Evolutionary conservation across 2,329 filamentous ascomycete genomes (phyloP), one percentile per base, ranked within the genome.

Genomic region (Cordyceps sp.): DNA sequence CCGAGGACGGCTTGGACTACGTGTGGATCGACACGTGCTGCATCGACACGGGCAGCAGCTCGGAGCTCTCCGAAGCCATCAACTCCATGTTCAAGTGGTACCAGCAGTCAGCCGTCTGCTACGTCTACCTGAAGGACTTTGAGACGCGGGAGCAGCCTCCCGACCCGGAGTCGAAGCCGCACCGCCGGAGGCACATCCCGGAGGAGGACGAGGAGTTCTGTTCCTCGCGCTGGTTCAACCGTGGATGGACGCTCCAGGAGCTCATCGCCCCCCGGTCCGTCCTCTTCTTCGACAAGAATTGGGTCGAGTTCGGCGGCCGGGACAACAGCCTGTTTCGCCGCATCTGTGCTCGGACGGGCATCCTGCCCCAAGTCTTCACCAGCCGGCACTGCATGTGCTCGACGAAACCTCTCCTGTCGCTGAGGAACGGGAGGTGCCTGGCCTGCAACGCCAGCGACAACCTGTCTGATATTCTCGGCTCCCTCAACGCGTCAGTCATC

Each of bases 11-110:
- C 0, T 21, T 48, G 4, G 21, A 33, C 8, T 44, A 46, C 22
- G 37, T 42, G 5, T 50, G 49, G 49, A 37, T 49, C 3, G 48
- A 50, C 19, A 49, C 48, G 1, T 50, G 46, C 39, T 50, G 48
- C 37, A 44, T 40, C 30, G 40, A 42, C 35, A 42, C 42, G 33
- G 31, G 30, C 10, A 46, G 45, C 33, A 44, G 41, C 26, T 40
- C 45, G 14, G 47, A 49, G 35, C 37, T 48, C n/a, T 40, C 45
- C n/a, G 46, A 48, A 34, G 44, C 45, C 20, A 43, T 48, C 38
- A 47, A 46, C 35, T 47, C 40, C 23, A 44, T 44, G 38, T 46
- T 35, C 23, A 14, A 18, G 7, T 50, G 42, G 43, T 52, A 48
- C 32, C 36, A 35, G 10, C 30, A 41, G 22, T 38, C 47, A 2